Evolutionary conservation across 2,329 filamentous ascomycete species (phyloP), one percentile per base, ranked within the genome.

Genomic region (Emericellopsis atlantica): DNA sequence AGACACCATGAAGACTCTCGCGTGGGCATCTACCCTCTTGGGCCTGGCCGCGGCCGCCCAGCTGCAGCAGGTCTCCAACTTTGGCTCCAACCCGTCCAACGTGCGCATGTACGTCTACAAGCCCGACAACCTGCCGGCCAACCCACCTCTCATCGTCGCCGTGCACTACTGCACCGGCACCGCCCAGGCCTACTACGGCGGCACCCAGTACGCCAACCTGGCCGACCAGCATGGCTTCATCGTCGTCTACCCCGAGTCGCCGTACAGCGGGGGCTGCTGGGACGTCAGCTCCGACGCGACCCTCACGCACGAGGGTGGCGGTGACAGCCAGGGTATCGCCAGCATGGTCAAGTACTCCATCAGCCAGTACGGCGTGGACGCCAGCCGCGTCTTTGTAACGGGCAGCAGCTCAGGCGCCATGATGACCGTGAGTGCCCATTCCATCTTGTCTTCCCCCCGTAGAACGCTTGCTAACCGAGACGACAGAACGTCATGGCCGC

Each of bases 331-430:
- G 34, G 63, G 65, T 0, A 74, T 80, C 43, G 70, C 67, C 21
- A 75, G 72, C 50, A 79, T 79, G 74, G 72, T 78, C 37, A 60
- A 56, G 32, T 77, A 74, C 48, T 62, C 70, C 4, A 53, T 78
- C n/a, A 46, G 52, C 8, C 64, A 64, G 50, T 76, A 78, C 55
- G 58, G 60, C 2, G 73, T 62, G 22, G 69, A 79, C 49, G 49
- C 64, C 24, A 58, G 51, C 45, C 64, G 62, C 41, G 70, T 79
- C 2, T 79, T 69, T 44, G 70, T 70, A 2, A 74, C 69, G 0
- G 75, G 76, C 3, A 54, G 54, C 1, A 64, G 58, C 4, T 69
- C 65, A 0, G 68, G 67, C 2, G 66, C 59, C n/a, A 71, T 71
- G 64, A 69, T 70, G 66, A 67, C 66, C 33, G 59, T 59, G 32